These are phyloP conservation scores for Schwanniomyces polymorphus DNA, from an alignment of 805 yeast species.

Conservation along the genomic window DNA sequence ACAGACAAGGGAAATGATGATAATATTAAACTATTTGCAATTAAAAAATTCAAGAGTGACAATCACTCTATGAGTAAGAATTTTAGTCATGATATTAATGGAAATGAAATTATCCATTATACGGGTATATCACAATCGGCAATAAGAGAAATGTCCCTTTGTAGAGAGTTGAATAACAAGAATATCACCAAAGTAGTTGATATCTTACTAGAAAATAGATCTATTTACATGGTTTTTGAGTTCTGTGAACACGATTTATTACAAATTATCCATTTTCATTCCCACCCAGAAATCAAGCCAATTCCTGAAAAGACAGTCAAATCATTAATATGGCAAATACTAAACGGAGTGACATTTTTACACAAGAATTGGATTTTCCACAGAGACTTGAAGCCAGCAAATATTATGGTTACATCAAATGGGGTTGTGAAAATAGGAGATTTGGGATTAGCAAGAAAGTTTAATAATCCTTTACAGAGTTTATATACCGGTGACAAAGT, in stretches of 20 bases:
- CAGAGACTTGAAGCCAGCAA: slow-evolving; percentile 95
- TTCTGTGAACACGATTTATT: slow-evolving; percentile 94
- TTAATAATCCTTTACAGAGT: slow-evolving; percentile 83
- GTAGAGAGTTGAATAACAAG: slow-evolving; percentile 79
- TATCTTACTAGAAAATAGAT: slow-evolving; percentile 81
- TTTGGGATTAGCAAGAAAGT: slow-evolving; percentile 85
- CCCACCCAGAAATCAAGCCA: slow-evolving; percentile 79
- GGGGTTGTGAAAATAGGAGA: slow-evolving; percentile 97
- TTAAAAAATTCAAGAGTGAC: slow-evolving; percentile 93
- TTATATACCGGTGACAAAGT: slow-evolving; percentile 91
- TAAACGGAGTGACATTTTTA: slow-evolving; percentile 85
- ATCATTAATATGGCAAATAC: slow-evolving; percentile 87
- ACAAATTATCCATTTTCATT: slow-evolving; percentile 91
- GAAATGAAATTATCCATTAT: slow-evolving; percentile 83
- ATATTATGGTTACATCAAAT: slow-evolving; percentile 87
- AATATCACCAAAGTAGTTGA: slow-evolving; percentile 81
- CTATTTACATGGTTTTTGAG: slow-evolving; percentile 93
- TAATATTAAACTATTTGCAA: slow-evolving; percentile 59
- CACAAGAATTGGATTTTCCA: slow-evolving; percentile 97
- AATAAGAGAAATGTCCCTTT: slow-evolving; percentile 92
- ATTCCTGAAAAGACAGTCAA: slow-evolving; percentile 80
- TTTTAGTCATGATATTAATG: slow-evolving; percentile 50
- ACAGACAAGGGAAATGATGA: slow-evolving; percentile 8
- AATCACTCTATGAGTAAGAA: slow-evolving; percentile 34
- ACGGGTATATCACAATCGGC: slow-evolving; percentile 97